Evolutionary conservation across 2,329 filamentous ascomycete species (phyloP).

Genomic region (Botryotinia convoluta): DNA sequence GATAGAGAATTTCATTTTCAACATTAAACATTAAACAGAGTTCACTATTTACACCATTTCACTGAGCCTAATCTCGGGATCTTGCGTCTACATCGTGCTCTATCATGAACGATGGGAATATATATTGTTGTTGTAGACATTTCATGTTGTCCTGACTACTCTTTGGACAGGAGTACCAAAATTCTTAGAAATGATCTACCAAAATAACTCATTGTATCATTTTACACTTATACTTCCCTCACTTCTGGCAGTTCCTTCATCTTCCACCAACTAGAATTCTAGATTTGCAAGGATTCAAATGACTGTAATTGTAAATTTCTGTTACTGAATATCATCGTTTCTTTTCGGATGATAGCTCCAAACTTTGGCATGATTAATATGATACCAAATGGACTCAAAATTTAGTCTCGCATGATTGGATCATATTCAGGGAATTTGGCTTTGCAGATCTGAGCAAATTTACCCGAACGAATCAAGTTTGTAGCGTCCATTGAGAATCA

Average conservation of each 20-base stretch:
- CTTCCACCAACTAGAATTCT: background rate
- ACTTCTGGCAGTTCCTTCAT: background rate
- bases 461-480: background rate
- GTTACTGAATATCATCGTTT: background rate
- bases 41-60: background rate
- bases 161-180: background rate
- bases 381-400: background rate
- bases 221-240: fast-evolving
- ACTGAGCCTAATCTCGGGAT: background rate
- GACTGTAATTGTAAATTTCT: background rate
- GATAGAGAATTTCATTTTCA: no score
- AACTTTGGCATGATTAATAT: background rate
- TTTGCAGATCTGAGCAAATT: background rate
- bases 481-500: background rate
- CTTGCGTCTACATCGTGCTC: background rate
- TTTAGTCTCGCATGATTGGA: background rate
- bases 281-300: background rate
- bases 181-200: background rate
- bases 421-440: background rate
- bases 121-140: background rate
- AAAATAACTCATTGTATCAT: background rate
- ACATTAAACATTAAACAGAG: background rate
- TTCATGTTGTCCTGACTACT: background rate
- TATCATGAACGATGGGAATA: background rate
- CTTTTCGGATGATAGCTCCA: background rate